Conservation (phyloP, 306 rosid genomes). For the Urtica urens region DNA sequence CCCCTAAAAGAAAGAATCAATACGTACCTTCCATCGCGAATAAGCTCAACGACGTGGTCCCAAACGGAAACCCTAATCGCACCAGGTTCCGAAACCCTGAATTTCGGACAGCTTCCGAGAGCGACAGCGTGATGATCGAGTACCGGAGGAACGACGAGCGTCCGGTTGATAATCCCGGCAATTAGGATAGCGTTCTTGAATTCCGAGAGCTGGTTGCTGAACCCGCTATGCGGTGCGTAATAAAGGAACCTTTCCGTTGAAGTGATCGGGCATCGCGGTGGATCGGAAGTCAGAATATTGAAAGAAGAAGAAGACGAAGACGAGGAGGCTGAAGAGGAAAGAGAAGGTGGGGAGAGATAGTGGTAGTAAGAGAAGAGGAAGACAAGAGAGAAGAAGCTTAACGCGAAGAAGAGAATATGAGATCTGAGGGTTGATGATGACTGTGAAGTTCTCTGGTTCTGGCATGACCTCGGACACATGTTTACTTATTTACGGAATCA, state of each 20-base stretch:
- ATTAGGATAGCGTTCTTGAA: conserved; percentile 56
- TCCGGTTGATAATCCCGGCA: conserved; percentile 67
- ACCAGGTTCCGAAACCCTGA: conserved; percentile 38
- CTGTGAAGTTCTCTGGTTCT: conserved; percentile 22
- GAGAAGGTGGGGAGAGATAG: conserved; percentile 29
- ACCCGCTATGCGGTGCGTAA: conserved; percentile 88
- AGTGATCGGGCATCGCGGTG: conserved; percentile 29
- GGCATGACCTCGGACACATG: too few species aligned
- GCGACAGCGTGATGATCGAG: conserved; percentile 82
- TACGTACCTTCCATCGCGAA: conserved; percentile 44
- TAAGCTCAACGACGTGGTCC: conserved; percentile 62
- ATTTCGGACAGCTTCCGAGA: conserved; percentile 86
- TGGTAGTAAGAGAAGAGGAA: conserved; percentile 22
- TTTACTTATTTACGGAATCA: too few species aligned
- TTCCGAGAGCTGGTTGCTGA: conserved; percentile 81
- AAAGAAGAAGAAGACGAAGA: conserved; percentile 9
- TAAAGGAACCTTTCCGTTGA: conserved; percentile 41
- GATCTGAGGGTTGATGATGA: conserved; percentile 19
- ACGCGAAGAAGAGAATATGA: conserved; percentile 26
- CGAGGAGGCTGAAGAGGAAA: conserved; percentile 13
- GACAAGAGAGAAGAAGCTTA: too few species aligned
- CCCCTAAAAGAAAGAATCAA: background rate
- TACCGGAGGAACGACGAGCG: conserved; percentile 66
- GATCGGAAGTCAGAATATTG: background rate
- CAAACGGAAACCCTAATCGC: conserved; percentile 59